Evolutionary conservation across 2,329 filamentous ascomycete species (phyloP).

Genomic region (Zymoseptoria crescenta): DNA sequence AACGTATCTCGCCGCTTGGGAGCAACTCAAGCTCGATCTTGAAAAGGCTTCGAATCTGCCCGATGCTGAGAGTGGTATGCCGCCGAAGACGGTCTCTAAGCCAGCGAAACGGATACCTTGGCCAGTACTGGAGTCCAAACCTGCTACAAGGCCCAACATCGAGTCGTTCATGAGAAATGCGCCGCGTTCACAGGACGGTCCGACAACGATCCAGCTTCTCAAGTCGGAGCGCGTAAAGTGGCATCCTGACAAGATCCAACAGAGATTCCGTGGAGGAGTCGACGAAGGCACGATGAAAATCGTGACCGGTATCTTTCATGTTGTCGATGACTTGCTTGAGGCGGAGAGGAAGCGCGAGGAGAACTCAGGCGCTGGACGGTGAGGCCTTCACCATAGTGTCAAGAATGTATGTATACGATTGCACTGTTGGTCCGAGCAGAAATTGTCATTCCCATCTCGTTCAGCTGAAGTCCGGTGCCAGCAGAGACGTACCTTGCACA

Average conservation of each 20-base stretch:
- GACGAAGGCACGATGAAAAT: conserved; percentile 64
- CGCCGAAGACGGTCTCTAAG: conserved; percentile 5
- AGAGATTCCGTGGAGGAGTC: conserved; percentile 66
- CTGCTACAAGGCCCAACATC: conserved; percentile 52
- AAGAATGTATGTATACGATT: too few species aligned
- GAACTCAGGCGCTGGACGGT: neutral
- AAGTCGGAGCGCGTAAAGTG: conserved; percentile 84
- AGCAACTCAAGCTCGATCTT: conserved; percentile 23
- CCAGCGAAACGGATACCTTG: conserved; percentile 50
- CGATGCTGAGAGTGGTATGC: conserved; percentile 2
- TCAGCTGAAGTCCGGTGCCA: too few species aligned
- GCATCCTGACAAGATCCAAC: conserved; percentile 98
- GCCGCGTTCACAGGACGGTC: conserved; percentile 24
- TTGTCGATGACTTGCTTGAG: conserved; percentile 55
- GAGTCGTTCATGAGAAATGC: conserved; percentile 60
- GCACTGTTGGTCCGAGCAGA: too few species aligned
- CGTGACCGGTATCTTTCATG: conserved; percentile 87
- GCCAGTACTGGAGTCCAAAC: conserved; percentile 60
- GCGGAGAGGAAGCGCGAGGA: conserved; percentile 17
- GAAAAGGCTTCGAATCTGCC: conserved; percentile 1
- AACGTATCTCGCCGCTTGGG: conserved; percentile 25
- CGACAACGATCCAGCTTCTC: conserved; percentile 44
- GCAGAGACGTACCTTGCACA: too few species aligned
- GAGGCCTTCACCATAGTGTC: neutral
- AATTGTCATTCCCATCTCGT: too few species aligned